phyloP scores from a whole-genome alignment of 139 green algal genomes.

The Coelastrella sp. region DNA sequence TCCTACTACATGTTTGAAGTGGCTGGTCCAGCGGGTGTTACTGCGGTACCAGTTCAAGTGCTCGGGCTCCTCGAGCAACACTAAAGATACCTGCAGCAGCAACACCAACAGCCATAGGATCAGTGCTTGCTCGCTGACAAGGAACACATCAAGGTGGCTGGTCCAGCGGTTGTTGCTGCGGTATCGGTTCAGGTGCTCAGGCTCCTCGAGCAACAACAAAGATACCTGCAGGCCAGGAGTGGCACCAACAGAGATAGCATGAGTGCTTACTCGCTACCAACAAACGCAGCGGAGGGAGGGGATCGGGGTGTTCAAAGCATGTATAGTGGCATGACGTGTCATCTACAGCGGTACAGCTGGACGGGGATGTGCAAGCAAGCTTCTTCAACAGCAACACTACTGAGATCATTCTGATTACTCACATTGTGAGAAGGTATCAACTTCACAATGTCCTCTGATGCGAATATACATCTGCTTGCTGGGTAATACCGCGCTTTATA shows the following conservation, averaged over 20 bases:
- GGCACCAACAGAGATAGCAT: not conserved
- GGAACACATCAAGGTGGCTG: no score
- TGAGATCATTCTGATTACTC: no score
- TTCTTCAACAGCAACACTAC: no score
- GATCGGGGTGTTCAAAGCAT: no score
- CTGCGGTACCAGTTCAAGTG: conserved; percentile 37
- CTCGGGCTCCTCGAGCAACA: conserved; percentile 38
- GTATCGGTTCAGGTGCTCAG: conserved; percentile 41
- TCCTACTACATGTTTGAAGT: conserved; percentile 2
- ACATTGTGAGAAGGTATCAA: not conserved
- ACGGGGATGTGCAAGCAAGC: no score
- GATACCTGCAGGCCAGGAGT: conserved; percentile 18
- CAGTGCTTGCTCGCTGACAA: no score
- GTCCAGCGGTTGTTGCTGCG: conserved; percentile 9
- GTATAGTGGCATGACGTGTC: no score
- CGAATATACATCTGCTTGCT: conserved; percentile 35
- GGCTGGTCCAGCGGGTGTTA: conserved; percentile 14
- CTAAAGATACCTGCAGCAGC: conserved; percentile 17
- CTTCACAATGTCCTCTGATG: conserved; percentile 3
- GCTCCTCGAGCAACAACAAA: conserved; percentile 29
- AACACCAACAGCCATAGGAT: not conserved
- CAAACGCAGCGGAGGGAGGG: no score
- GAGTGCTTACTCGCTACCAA: no score
- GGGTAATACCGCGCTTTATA: conserved; percentile 31
- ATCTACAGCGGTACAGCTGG: no score